Percentiles rank a stretch among this genome's conserved stretches.
Conservation (phyloP, 2,329 filamentous ascomycete genomes). For the Tolypocladium tundrense region DNA sequence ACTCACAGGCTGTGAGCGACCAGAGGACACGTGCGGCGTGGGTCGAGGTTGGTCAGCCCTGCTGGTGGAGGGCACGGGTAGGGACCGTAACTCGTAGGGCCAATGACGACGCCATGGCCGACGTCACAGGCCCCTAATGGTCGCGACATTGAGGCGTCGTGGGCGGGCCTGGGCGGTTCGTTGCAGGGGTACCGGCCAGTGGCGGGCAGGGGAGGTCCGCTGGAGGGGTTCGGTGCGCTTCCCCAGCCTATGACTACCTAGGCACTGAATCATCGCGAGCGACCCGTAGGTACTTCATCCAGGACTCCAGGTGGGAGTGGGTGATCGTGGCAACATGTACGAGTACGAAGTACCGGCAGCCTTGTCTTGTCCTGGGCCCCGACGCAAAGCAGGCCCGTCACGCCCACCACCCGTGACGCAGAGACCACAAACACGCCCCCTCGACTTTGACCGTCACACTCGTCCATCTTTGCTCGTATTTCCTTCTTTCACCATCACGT, state of each 20-base stretch:
- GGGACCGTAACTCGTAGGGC: background rate
- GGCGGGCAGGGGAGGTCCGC: background rate
- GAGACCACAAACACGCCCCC: background rate
- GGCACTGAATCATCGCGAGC: background rate
- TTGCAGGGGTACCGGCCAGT: background rate
- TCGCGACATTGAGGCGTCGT: too few species aligned
- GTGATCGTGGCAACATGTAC: background rate
- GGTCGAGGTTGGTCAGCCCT: slow-evolving; percentile 1
- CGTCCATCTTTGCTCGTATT: background rate
- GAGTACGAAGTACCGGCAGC: background rate
- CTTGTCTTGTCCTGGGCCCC: background rate
- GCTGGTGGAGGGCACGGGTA: background rate
- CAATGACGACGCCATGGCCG: background rate
- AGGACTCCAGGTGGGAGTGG: background rate
- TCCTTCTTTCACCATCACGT: background rate
- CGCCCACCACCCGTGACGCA: background rate
- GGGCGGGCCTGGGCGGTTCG: background rate
- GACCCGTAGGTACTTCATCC: background rate
- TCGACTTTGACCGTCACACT: background rate
- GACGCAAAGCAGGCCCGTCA: background rate
- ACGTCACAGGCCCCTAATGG: slow-evolving; percentile 1
- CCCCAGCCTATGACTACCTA: background rate
- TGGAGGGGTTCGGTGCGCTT: background rate
- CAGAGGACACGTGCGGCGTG: background rate
- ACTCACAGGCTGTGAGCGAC: background rate